Percentiles rank a stretch among this genome's conserved stretches.
Conservation (phyloP, 2,329 filamentous ascomycete species). For the Botryotinia convoluta region DNA sequence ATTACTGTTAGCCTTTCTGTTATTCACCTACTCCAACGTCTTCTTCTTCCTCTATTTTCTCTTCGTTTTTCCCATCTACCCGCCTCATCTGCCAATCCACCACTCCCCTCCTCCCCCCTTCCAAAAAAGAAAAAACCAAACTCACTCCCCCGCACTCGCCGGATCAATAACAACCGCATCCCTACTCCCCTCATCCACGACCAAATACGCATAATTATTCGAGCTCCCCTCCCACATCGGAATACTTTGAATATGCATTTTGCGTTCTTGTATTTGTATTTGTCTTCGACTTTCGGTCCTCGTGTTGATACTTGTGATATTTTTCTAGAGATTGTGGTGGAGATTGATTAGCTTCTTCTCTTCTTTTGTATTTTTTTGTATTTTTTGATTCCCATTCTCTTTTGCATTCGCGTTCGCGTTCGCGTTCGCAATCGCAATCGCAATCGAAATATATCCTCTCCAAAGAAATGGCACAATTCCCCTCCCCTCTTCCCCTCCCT, state of each 20-base stretch:
- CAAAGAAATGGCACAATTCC: background rate
- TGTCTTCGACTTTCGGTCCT: background rate
- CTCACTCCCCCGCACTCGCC: slow-evolving; percentile 73
- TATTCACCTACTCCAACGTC: background rate
- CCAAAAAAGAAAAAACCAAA: slow-evolving; percentile 13
- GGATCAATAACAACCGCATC: slow-evolving; percentile 79
- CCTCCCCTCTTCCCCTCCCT: no score
- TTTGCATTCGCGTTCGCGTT: background rate
- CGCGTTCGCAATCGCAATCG: no score
- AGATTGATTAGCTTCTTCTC: background rate
- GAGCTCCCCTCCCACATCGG: slow-evolving; percentile 81
- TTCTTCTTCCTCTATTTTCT: background rate
- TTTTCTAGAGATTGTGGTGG: background rate
- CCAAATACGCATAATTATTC: slow-evolving; percentile 84
- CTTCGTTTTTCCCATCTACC: background rate
- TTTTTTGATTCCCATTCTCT: background rate
- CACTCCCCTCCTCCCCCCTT: slow-evolving; percentile 4
- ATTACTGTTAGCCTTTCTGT: background rate
- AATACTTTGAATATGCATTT: slow-evolving; percentile 84
- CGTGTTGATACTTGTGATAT: background rate
- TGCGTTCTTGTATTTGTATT: slow-evolving; percentile 16
- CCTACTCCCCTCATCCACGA: slow-evolving; percentile 74
- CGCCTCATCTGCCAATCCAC: background rate
- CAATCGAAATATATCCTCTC: no score
- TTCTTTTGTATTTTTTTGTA: background rate